A percentile compares a stretch with the other conserved stretches of the same genome.
These are phyloP conservation scores for Hypomontagnella monticulosa DNA, from an alignment of 495 filamentous ascomycete species.

Conservation along the genomic window DNA sequence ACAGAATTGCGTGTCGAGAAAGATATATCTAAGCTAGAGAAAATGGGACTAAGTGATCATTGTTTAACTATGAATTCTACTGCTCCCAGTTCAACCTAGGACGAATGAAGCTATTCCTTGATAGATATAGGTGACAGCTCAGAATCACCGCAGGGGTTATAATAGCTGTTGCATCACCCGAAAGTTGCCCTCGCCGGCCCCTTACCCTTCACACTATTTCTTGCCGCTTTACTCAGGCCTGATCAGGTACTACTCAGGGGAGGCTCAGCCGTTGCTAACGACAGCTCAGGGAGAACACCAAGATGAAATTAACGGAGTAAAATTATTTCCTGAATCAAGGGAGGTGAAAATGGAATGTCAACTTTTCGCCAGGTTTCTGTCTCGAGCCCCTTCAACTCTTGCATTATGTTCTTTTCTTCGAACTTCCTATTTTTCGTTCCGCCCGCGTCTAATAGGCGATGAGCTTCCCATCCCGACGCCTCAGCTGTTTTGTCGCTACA, in stretches of 20 bases:
- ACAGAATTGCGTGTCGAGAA: slow-evolving; percentile 1
- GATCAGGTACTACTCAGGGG: slow-evolving; percentile 12
- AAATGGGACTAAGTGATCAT: too few relatives aligned
- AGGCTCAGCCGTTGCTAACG: slow-evolving; percentile 1
- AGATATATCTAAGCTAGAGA: too few relatives aligned
- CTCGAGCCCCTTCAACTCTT: not conserved
- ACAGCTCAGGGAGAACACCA: not conserved
- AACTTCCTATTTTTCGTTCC: slow-evolving; percentile 1
- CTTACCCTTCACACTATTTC: not conserved
- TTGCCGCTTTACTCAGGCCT: slow-evolving; percentile 14
- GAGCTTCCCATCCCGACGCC: too few relatives aligned
- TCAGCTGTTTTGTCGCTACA: too few relatives aligned
- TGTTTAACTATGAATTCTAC: too few relatives aligned
- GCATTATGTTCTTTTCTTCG: not conserved
- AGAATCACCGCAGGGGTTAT: too few relatives aligned
- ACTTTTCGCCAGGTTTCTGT: not conserved
- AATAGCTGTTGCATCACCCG: slow-evolving; percentile 4
- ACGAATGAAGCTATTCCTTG: too few relatives aligned
- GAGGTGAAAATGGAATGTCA: slow-evolving; percentile 1
- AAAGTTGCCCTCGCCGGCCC: slow-evolving; percentile 6
- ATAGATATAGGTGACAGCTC: too few relatives aligned
- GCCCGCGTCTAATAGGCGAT: too few relatives aligned
- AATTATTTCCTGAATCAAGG: not conserved
- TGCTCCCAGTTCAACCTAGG: too few relatives aligned
- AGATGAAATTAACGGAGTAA: not conserved